Evolutionary conservation across 441 rosid genomes (phyloP).

Genomic region (Jatropha podagrica): DNA sequence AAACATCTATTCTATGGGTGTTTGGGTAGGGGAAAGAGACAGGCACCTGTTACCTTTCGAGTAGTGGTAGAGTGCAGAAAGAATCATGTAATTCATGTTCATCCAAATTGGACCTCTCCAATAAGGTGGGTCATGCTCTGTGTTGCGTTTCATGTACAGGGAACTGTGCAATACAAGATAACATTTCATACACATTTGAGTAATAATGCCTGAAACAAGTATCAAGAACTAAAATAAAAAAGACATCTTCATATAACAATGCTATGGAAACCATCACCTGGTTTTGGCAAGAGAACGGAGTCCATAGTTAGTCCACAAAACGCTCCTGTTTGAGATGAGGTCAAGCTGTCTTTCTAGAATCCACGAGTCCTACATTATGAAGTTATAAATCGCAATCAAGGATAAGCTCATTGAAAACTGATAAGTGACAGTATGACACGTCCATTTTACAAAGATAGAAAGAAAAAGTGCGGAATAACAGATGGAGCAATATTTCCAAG

Average conservation of each 20-base stretch:
- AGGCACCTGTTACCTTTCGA: constrained; percentile 52
- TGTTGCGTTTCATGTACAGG: constrained; percentile 91
- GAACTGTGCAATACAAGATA: constrained; percentile 46
- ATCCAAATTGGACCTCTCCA: constrained; percentile 99
- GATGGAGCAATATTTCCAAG: constrained; percentile 5
- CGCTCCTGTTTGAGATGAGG: constrained; percentile 69
- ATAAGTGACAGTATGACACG: background rate
- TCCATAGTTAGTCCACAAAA: constrained; percentile 85
- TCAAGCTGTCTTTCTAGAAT: constrained; percentile 91
- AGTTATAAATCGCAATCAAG: constrained; percentile 10
- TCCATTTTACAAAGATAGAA: background rate
- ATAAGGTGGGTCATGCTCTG: constrained; percentile 94
- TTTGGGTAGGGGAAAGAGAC: background rate
- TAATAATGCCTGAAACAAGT: background rate
- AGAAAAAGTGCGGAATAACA: constrained; percentile 5
- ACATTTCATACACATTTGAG: background rate
- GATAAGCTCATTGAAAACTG: background rate
- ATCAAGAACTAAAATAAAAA: background rate
- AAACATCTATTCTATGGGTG: background rate
- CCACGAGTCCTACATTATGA: constrained; percentile 63
- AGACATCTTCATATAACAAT: background rate
- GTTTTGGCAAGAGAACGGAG: constrained; percentile 89
- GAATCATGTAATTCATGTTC: constrained; percentile 92
- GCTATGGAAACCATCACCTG: constrained; percentile 47
- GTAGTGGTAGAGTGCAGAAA: constrained; percentile 86